Evolutionary conservation across 805 yeast genomes (phyloP), one percentile per base, ranked within the genome.

Genomic region (Yarrowia divulgata): DNA sequence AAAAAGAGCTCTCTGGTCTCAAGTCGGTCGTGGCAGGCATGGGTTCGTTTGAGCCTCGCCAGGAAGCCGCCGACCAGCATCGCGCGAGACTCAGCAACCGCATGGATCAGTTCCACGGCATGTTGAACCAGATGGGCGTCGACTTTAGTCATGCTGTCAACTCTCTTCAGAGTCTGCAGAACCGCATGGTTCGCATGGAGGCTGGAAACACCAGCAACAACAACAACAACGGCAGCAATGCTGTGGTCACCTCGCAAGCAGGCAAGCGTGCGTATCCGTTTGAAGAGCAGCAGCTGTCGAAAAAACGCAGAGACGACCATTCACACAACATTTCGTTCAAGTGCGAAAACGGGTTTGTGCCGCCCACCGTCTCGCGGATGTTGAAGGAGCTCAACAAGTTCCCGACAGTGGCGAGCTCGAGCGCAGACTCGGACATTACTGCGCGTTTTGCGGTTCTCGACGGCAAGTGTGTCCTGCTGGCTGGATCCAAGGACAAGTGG

Each of bases 381-480:
- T 8, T 55, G 8, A 19, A 14, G 16, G 35, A 40, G 7, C 34
- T 55, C 4, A 23, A 39, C 16, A 9, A 8, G 19, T 13, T 55
- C 1, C 62, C 62, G 7, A 29, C n/a, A 5, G 45, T 55, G 19
- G 16, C 35, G 16, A 12, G 13, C 12, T 2, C 12, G 8, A 40
- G 29, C 10, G 39, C 29, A 3, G 29, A 34, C 16, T 54, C 43
- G 3, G 16, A 16, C 8, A 16, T 37, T 3, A 23, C 42, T 7
- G 62, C 46, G 1, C 18, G 46, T 1, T 39, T 55, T 29, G 62
- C 42, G 1, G 13, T 55, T 1, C 8, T 55, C 13, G 46, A 16
- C 3, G 62, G 62, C 46, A 39, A 39, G 46, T 55, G 34, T 16
- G 45, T 55, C 13, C 14, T 55, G 34, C 16, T 55, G 35, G 62